Percentiles rank a stretch among this genome's conserved stretches.
Conservation (phyloP, 148 eudicot species). For the Salicornia ramosissima region DNA sequence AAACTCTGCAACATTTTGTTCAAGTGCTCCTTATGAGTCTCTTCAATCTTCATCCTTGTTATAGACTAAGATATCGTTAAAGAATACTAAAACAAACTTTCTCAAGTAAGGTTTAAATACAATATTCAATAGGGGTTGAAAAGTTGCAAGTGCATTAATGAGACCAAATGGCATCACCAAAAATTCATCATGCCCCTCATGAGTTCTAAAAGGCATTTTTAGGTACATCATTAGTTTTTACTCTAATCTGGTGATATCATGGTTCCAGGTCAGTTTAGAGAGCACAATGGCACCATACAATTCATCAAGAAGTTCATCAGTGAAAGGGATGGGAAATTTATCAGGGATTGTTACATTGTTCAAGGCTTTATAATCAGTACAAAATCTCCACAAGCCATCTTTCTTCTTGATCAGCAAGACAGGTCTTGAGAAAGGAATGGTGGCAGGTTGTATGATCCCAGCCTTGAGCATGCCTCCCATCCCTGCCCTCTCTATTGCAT, state of each 20-base stretch:
- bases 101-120: neutral
- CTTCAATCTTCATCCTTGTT: neutral
- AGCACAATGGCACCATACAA: neutral
- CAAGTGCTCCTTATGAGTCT: neutral
- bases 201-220: neutral
- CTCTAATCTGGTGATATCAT: neutral
- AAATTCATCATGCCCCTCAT: neutral
- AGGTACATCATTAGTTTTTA: neutral
- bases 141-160: neutral
- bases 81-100: neutral
- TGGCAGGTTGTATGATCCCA: neutral
- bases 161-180: too few species aligned
- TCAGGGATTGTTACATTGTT: neutral
- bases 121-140: neutral
- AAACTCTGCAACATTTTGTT: neutral
- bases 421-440: neutral
- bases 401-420: constrained; percentile 1
- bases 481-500: too few species aligned
- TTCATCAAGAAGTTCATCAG: neutral
- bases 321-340: neutral
- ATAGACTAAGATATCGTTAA: constrained; percentile 1
- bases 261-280: neutral
- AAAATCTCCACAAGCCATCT: neutral
- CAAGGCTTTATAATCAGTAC: neutral
- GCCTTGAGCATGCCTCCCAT: too few species aligned